Evolutionary conservation across 176 grass and related monocot genomes (phyloP), one percentile per base, ranked within the genome.

Genomic region (Bonia amplexicaulis): DNA sequence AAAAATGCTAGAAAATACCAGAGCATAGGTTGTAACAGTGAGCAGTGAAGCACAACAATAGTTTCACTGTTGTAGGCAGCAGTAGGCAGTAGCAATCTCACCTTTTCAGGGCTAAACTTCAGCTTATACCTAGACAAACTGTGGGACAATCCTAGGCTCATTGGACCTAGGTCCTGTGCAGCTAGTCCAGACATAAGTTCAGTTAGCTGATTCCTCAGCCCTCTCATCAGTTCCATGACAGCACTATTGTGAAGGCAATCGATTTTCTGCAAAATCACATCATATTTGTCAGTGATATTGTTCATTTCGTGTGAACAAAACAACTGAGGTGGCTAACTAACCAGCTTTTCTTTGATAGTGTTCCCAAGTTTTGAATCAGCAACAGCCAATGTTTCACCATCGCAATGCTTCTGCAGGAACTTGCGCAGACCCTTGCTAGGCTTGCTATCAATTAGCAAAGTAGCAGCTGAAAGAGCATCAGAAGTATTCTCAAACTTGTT

Each of bases 21-120:
- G 22, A 13, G 33, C 42, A 87, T 31, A 44, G 39, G 42, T 22
- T 63, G 44, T n/a, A 86, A 19, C 13, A 80, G 9, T 52, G 26
- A 86, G 49, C 6, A 40, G 29, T 40, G 19, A 51, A 73, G 14
- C 44, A 39, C 73, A 71, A 44, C 2, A 76, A 3, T 20, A 39
- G 5, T 12, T 71, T 59, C 17, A 23, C 4, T 5, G 58, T 9
- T 9, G 17, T 78, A 19, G 42, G 42, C 42, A 44, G 42, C 42
- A 44, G 42, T 10, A 44, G 42, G 29, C 3, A 74, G 74, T 37
- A 70, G 16, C 47, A 71, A 72, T 15, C 39, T 86, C 57, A 94
- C 94, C 92, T 97, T 97, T 69, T 97, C 94, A 47, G 94, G 92
- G 73, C 94, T 97, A 86, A 97, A 97, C 83, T 97, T 94, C 59